Conservation (phyloP, 257 asterid species). For the Capsicum baccatum region DNA sequence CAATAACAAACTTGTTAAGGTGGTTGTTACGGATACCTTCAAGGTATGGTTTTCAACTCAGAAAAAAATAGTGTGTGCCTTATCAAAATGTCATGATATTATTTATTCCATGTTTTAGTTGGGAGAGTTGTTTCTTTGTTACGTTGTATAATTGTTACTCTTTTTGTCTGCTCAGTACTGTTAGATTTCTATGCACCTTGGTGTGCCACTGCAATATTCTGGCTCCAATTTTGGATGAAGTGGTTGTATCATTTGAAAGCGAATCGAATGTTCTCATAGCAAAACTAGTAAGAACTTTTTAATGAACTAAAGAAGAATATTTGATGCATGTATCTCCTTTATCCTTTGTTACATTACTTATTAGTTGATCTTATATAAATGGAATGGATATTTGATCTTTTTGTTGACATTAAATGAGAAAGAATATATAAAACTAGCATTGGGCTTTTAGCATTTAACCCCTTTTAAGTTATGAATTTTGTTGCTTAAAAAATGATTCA, state of each 20-base stretch:
- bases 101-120: not conserved
- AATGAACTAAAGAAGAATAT: not conserved
- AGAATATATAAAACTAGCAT: no score
- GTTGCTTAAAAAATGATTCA: no score
- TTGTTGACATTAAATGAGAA: no score
- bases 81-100: not conserved
- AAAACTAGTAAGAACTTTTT: constrained; percentile 52
- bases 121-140: not conserved
- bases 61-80: constrained; percentile 27
- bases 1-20: constrained; percentile 81
- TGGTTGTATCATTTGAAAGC: constrained; percentile 60
- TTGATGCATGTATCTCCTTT: not conserved
- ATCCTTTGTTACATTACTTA: not conserved
- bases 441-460: no score
- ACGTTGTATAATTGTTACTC: not conserved
- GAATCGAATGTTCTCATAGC: constrained; percentile 68
- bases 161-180: constrained; percentile 50
- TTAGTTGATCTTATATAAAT: not conserved
- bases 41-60: constrained; percentile 29
- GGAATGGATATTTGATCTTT: no score
- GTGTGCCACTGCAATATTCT: constrained; percentile 81
- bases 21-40: constrained; percentile 68
- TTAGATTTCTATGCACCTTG: constrained; percentile 84
- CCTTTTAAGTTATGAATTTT: no score
- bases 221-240: constrained; percentile 87